Evolutionary conservation across 306 rosid species (phyloP), one percentile per base, ranked within the genome.

Genomic region (Fragaria vesca): DNA sequence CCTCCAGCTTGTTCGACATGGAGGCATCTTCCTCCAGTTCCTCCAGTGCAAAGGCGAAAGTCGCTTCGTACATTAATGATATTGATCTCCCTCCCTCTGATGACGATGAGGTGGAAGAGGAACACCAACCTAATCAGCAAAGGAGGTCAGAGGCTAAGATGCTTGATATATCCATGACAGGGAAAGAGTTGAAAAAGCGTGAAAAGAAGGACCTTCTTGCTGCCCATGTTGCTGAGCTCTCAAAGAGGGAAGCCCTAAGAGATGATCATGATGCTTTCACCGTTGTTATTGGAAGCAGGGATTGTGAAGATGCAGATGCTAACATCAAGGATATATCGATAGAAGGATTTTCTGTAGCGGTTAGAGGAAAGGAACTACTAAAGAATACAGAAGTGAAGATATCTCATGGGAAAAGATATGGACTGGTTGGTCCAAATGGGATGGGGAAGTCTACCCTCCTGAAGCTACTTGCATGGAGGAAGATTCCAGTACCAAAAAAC

Each of bases 11-110:
- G 62, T 26, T 26, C 5, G 21, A 55, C 11, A 58, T 11, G 65
- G 65, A 58, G 34, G 62, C 28, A 3, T 55, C 62, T 38, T 5
- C 42, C 42, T 36, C 6, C 40, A 4, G 6, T 7, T n/a, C 61
- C 26, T 55, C 62, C 12, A 55, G 30, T 55, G 13, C 30, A n/a
- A 55, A 55, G 62, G 62, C 62, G 12, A 55, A 55, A 55, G 15
- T 8, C 11, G 13, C 65, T 58, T 11, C 65, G 2, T 58, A 58
- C 32, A 58, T 21, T 58, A 15, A 58, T 4, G 65, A 11, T 21
- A 58, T 58, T 21, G 65, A 58, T 58, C 65, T 58, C 65, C 65
- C 65, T 10, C 65, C 65, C 34, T 58, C 65, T 58, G 65, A 58
- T 58, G 65, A 58, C 2, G 65, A 58, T 42, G 45, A 42, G 5